phyloP scores from a whole-genome alignment of 2,329 filamentous ascomycete genomes.

The Fusarium sp. region DNA sequence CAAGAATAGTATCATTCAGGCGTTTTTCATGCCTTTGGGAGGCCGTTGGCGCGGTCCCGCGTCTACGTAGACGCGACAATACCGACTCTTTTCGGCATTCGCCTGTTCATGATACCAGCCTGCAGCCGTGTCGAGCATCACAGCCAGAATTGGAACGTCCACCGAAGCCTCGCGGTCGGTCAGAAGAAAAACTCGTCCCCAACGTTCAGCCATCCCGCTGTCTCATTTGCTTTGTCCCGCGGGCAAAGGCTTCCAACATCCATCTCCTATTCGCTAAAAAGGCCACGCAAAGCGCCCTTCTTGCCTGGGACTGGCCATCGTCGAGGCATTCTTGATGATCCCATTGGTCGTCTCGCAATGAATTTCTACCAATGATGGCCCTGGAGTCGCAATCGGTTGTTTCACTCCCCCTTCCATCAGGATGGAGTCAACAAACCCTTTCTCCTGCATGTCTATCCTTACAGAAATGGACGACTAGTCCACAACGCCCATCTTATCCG shows the following conservation, averaged over 20 bases:
- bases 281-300: constrained; percentile 35
- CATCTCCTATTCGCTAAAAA: constrained; percentile 37
- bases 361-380: constrained; percentile 41
- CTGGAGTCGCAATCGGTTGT: constrained; percentile 25
- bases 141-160: not conserved
- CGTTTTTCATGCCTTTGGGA: constrained; percentile 5
- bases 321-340: constrained; percentile 11
- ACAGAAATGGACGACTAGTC: constrained; percentile 27
- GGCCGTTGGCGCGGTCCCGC: constrained; percentile 22
- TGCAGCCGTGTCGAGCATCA: not conserved
- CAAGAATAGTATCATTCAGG: constrained; percentile 35
- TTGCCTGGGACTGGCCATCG: constrained; percentile 27
- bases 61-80: constrained; percentile 34
- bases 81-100: constrained; percentile 1
- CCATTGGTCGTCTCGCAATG: constrained; percentile 32
- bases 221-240: constrained; percentile 31
- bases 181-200: not conserved
- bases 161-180: not conserved
- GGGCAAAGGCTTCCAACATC: not conserved
- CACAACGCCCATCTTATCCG: constrained; percentile 29
- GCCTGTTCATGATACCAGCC: not conserved
- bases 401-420: constrained; percentile 37
- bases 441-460: constrained; percentile 39
- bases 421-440: constrained; percentile 26
- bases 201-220: constrained; percentile 5